Base-by-base conservation (phyloP, 306 rosid genomes). In the Macrotyloma uniflorum region DNA sequence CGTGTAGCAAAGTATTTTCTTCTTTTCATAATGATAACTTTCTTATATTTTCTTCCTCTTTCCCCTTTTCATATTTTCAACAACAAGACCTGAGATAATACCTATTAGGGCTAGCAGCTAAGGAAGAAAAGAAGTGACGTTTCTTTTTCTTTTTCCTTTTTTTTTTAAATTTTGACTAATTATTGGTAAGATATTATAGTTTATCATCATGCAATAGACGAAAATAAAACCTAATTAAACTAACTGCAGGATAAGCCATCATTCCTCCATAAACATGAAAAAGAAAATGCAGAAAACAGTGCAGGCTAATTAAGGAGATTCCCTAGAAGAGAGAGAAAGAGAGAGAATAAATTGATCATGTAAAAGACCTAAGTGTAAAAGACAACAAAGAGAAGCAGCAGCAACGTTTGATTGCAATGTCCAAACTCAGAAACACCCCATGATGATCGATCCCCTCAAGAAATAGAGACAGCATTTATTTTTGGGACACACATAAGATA, bases 61-160 rank as follows among this genome's bases (percentile, higher is more conserved):
- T 23, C 13, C 59, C n/a, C 51, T 24, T 36, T 75, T 55, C 46
- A 64, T 30, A 43, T 22, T 20, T 42, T 46, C 30, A 7, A 38
- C 6, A 59, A 16, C 12, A 61, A 16, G 4, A 19, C 57, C n/a
- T n/a, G n/a, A n/a, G n/a, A n/a, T 67, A 50, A 46, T 5, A 72
- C 46, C 36, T 71, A 54, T 45, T 61, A 77, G 80, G 78, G 78
- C 74, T 67, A 16, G 71, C 50, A 72, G 57, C 10, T 49, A 47
- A 64, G 45, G 16, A 24, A 35, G 23, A 38, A 68, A 46, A 6
- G 19, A 59, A 5, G 0, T 14, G 11, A 49, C 22, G 12, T 38
- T 38, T 36, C 42, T 8, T 36, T 36, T 36, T n/a, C n/a, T n/a
- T n/a, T n/a, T n/a, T 35, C 0, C 0, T 40, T 40, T 10, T 5